These are phyloP conservation scores for Pichia sp. DNA, from an alignment of 1,139 yeast genomes.

Conservation along the genomic window DNA sequence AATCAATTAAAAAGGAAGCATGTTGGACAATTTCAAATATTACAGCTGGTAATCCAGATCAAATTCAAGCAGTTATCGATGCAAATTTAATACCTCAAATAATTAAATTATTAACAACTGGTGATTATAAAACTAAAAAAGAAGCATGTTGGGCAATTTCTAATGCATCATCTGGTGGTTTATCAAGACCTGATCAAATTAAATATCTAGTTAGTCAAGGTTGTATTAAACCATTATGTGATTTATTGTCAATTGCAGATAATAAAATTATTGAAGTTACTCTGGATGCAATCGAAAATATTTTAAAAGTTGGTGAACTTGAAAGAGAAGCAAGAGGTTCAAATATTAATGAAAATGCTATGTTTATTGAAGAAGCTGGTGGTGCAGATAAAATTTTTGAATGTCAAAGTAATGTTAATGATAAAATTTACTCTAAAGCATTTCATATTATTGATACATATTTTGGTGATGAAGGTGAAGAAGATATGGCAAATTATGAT, in stretches of 20 bases:
- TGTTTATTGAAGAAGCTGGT: conserved; percentile 94
- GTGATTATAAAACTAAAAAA: conserved; percentile 93
- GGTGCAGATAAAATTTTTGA: conserved; percentile 96
- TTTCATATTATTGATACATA: conserved; percentile 84
- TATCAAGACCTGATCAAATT: conserved; percentile 87
- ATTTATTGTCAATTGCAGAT: conserved; percentile 80
- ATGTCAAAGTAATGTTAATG: conserved; percentile 87
- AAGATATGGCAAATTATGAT: conserved; percentile 49
- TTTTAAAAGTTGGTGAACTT: conserved; percentile 87
- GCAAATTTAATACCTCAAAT: conserved; percentile 91
- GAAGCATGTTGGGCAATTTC: conserved; percentile 99
- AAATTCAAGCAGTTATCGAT: conserved; percentile 94
- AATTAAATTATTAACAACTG: conserved; percentile 69
- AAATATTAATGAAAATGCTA: conserved; percentile 75
- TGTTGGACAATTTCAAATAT: conserved; percentile 98
- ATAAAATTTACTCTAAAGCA: conserved; percentile 88
- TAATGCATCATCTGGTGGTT: conserved; percentile 94
- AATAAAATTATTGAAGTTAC: conserved; percentile 91
- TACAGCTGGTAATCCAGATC: conserved; percentile 94
- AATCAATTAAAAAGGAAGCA: conserved; percentile 91
- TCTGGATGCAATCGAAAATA: conserved; percentile 89
- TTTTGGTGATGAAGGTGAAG: conserved; percentile 73
- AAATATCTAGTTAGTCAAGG: conserved; percentile 91
- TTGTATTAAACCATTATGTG: conserved; percentile 96
- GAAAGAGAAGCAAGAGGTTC: conserved; percentile 75